Base-by-base conservation (phyloP, 495 filamentous ascomycete species). In the Usnea hakonensis region DNA sequence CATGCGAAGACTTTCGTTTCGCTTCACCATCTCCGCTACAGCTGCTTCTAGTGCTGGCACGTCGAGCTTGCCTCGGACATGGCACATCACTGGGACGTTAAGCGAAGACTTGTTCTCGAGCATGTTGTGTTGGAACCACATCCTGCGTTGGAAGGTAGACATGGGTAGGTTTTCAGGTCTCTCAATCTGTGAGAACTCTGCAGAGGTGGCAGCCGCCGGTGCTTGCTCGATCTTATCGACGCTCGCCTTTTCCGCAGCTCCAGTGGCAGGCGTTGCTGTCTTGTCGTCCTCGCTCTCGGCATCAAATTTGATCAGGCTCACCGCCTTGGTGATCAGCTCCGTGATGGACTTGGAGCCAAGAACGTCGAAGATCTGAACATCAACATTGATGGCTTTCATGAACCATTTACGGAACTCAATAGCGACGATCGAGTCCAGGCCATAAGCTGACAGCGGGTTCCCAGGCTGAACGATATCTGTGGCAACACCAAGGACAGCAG, bases 321-420 rank as follows among this genome's bases (percentile, higher is more conserved):
- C 62, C 17, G 65, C 65, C 43, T 66, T 66, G 5, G 52, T 64
- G 33, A 71, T 43, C 14, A 71, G 58, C 0, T 58, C 59, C 4
- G 59, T 62, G 52, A 69, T 71, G 6, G 62, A 66, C 48, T 64
- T 63, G 41, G 61, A 60, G 37, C 64, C 64, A 30, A 70, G 58
- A n/a, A 70, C 57, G 23, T 70, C 68, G 23, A 70, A 69, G 14
- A 69, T 57, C 33, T 58, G 55, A 21, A 68, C 53, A 57, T 60
- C 64, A 3, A 65, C 64, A 30, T 60, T 52, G 28, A 60, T 61
- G 35, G 67, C 48, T 46, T 63, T 62, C 61, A 61, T 44, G 16
- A 77, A 69, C 76, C 76, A 78, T 46, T 76, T 77, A 17, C 76
- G 73, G 17, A 78, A 65, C 7, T 74, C 74, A 16, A 76, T 72